Evolutionary conservation across 805 yeast species (phyloP).

Genomic region (Kodamaea restingae): DNA sequence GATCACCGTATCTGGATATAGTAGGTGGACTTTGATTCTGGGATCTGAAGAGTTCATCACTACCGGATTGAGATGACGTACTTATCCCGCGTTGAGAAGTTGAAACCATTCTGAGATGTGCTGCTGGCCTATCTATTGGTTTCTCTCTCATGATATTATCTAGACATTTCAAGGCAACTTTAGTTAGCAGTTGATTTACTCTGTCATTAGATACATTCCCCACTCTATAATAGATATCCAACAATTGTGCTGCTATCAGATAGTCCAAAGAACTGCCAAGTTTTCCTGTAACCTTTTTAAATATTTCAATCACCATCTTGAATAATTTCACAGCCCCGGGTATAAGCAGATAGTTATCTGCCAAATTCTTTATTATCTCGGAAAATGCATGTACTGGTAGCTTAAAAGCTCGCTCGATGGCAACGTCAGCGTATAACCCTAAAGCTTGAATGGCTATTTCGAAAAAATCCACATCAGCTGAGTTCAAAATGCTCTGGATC

Average conservation of each 20-base stretch:
- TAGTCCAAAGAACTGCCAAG: no score
- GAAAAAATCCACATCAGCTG: slow-evolving; percentile 8
- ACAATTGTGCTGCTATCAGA: slow-evolving; percentile 1
- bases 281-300: background rate
- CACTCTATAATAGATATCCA: slow-evolving; percentile 6
- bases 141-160: background rate
- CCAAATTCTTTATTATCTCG: slow-evolving; percentile 4
- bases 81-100: no score
- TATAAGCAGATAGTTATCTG: slow-evolving; percentile 4
- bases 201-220: background rate
- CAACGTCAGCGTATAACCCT: slow-evolving; percentile 5
- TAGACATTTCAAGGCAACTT: slow-evolving; percentile 2
- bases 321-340: slow-evolving; percentile 19
- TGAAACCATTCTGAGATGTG: no score
- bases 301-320: slow-evolving; percentile 1
- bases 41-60: no score
- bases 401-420: background rate
- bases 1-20: background rate
- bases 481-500: slow-evolving; percentile 18
- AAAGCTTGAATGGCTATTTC: slow-evolving; percentile 5
- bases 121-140: no score
- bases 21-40: background rate
- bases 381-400: slow-evolving; percentile 9
- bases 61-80: no score
- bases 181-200: background rate